Evolutionary conservation across 2,329 filamentous ascomycete species (phyloP), one percentile per base, ranked within the genome.

Genomic region (Aspergillus sp.): DNA sequence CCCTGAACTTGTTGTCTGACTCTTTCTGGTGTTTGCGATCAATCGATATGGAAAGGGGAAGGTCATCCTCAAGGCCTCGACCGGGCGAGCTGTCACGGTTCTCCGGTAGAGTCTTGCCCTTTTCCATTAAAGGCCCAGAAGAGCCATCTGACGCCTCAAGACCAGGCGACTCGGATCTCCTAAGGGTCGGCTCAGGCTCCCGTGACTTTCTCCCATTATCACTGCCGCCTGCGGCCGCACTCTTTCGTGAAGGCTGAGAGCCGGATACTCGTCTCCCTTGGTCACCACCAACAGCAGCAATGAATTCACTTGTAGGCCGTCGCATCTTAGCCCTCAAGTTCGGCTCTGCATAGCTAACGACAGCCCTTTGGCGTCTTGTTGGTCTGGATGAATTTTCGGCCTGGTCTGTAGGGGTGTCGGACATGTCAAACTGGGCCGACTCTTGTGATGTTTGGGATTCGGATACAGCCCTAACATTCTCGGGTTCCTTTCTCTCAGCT

Each of bases 241-340:
- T 46, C 68, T 78, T 69, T 74, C 75, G 61, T 72, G 74, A 59
- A 73, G 73, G 41, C 30, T 61, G 61, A 43, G 68, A 79, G 64
- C 63, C 80, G 70, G 55, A 81, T 49, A 33, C 77, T 76, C 61
- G 76, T 74, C 71, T 62, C 51, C 64, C 58, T 46, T 64, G 60
- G 49, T 65, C 82, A n/a, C 82, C 84, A 10, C 80, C 73, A 13
- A 93, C 88, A 1, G 88, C 89, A 67, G 91, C 88, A 33, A 87
- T 82, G 9, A 92, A 72, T 58, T 89, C 84, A 65, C 89, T 89
- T 1, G 86, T 88, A 19, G 89, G 88, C 53, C 89, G 82, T 53
- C 89, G 82, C 89, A 94, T 92, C 73, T 94, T 94, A 65, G 86
- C 87, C 56, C 87, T 81, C 40, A 94, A 76, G 63, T 88, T 93